Conservation (phyloP, 1,284 basidiomycete genomes). For the Ganoderma leucocontextum region DNA sequence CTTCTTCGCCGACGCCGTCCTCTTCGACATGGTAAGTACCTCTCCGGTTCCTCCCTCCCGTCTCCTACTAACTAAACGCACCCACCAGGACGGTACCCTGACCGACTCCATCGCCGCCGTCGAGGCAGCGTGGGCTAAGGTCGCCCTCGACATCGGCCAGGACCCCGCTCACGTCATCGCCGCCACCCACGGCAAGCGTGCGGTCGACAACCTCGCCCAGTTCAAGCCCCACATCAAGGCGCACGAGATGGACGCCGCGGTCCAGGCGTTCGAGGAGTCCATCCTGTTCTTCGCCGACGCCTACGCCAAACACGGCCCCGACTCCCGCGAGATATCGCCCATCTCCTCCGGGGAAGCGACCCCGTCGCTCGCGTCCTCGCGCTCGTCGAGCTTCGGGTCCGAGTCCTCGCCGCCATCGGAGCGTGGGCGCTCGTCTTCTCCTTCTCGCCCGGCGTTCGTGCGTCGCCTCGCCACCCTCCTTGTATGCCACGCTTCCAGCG, state of each 20-base stretch:
- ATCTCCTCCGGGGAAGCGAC: conserved; percentile 34
- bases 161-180: conserved; percentile 56
- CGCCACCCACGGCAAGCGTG: conserved; percentile 60
- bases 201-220: conserved; percentile 42
- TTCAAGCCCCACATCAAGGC: conserved; percentile 47
- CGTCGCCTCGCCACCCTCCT: conserved; percentile 31
- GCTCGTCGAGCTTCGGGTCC: neutral
- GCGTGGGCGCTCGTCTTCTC: neutral
- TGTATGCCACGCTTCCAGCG: neutral
- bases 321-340: conserved; percentile 42
- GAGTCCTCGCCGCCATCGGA: neutral
- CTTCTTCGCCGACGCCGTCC: conserved; percentile 67
- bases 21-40: conserved; percentile 75
- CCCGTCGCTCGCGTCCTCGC: conserved; percentile 13
- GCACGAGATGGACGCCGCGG: conserved; percentile 52
- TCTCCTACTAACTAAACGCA: conserved; percentile 51
- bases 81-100: conserved; percentile 70
- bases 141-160: conserved; percentile 73
- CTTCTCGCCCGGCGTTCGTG: conserved; percentile 59
- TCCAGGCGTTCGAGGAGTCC: conserved; percentile 71
- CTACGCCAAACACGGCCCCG: conserved; percentile 54
- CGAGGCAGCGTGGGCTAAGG: conserved; percentile 81
- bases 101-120: conserved; percentile 82
- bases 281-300: conserved; percentile 81
- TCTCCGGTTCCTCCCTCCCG: conserved; percentile 30